Conservation (phyloP, 2,329 filamentous ascomycete species). For the Mycogone perniciosa region DNA sequence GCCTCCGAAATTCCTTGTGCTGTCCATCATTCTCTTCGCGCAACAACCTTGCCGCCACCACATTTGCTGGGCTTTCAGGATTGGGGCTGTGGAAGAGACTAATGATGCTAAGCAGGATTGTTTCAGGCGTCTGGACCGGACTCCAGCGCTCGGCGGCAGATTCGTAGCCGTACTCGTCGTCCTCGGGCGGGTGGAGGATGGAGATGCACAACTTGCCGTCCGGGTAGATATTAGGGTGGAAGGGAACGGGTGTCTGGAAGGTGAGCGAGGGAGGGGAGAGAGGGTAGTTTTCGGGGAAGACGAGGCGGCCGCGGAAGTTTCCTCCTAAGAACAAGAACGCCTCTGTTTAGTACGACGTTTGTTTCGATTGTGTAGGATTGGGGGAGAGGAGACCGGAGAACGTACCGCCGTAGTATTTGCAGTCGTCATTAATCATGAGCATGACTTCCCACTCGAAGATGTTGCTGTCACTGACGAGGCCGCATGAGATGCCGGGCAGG, state of each 20-base stretch:
- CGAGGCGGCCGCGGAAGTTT: constrained; percentile 80
- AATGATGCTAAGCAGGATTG: constrained; percentile 86
- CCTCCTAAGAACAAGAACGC: constrained; percentile 53
- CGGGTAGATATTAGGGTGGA: constrained; percentile 91
- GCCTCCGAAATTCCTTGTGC: constrained; percentile 67
- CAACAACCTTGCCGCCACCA: constrained; percentile 85
- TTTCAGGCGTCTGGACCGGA: constrained; percentile 91
- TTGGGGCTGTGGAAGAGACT: constrained; percentile 90
- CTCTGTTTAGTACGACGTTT: not conserved
- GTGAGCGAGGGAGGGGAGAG: constrained; percentile 82
- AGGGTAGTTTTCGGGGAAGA: constrained; percentile 81
- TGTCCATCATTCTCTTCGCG: constrained; percentile 63
- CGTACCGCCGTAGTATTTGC: constrained; percentile 86
- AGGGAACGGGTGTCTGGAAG: constrained; percentile 75
- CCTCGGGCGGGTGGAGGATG: constrained; percentile 90
- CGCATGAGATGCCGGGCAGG: constrained; percentile 89
- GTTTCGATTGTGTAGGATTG: not conserved
- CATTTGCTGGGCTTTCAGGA: constrained; percentile 90
- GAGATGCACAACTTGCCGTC: constrained; percentile 90
- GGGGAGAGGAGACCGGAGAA: not conserved
- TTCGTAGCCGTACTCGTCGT: constrained; percentile 93
- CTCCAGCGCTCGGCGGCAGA: constrained; percentile 84
- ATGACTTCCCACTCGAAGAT: constrained; percentile 98
- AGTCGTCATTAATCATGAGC: constrained; percentile 95
- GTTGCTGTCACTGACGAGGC: constrained; percentile 75